A percentile compares a stretch with the other conserved stretches of the same genome.
Evolutionary conservation across 2,329 filamentous ascomycete genomes (phyloP).

Genomic region (Trichoderma aggressivum): DNA sequence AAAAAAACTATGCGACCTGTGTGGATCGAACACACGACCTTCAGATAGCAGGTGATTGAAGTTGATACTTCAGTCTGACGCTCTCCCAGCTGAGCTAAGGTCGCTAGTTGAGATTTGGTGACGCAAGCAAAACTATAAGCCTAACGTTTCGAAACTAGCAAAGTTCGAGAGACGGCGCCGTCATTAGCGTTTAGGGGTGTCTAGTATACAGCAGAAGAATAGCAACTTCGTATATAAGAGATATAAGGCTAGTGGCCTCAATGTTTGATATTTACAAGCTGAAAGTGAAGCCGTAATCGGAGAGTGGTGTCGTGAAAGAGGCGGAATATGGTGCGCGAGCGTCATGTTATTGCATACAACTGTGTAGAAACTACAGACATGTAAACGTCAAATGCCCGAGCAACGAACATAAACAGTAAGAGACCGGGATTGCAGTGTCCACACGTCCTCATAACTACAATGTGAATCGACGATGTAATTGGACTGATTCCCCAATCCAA

Average conservation of each 20-base stretch:
- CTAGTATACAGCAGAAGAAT: not conserved
- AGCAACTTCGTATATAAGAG: not conserved
- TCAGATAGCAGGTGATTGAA: constrained; percentile 29
- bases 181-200: not conserved
- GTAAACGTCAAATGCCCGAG: not conserved
- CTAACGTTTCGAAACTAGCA: fast-evolving
- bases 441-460: not conserved
- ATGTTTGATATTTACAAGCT: not conserved
- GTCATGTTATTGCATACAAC: not conserved
- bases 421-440: not conserved
- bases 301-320: not conserved
- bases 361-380: not conserved
- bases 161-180: not conserved
- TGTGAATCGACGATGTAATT: not conserved
- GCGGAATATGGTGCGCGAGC: not conserved
- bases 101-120: constrained; percentile 19
- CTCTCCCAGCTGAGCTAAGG: constrained; percentile 31
- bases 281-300: not conserved
- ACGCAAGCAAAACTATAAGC: not conserved
- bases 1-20: constrained; percentile 27
- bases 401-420: not conserved
- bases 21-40: constrained; percentile 31
- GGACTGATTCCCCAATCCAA: not conserved
- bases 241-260: not conserved
- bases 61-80: constrained; percentile 29